Conservation (phyloP, 768 basidiomycete species). For the Sarcomyxa edulis region DNA sequence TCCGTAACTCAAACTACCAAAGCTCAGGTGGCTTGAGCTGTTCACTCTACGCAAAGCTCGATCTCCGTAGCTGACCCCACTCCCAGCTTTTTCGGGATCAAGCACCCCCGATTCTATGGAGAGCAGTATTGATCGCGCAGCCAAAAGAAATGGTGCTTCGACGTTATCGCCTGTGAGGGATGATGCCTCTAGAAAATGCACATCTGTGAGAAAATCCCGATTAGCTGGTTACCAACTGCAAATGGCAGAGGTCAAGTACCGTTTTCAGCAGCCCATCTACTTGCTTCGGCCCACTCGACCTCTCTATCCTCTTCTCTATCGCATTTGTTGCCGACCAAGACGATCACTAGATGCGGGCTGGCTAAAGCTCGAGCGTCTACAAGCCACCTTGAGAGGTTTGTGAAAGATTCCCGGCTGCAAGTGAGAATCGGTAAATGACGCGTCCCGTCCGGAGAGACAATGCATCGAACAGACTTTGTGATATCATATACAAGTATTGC, state of each 20-base stretch:
- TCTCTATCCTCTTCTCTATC: constrained; percentile 93
- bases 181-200: constrained; percentile 92
- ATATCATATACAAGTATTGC: constrained; percentile 94
- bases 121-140: constrained; percentile 82
- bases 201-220: constrained; percentile 45
- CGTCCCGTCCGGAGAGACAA: constrained; percentile 7
- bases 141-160: constrained; percentile 85
- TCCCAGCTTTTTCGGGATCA: constrained; percentile 92
- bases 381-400: constrained; percentile 83
- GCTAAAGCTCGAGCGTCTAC: constrained; percentile 91
- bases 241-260: constrained; percentile 39
- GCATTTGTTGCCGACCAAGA: constrained; percentile 92
- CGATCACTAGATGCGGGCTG: constrained; percentile 84
- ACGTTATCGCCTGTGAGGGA: constrained; percentile 91
- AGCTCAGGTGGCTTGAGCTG: constrained; percentile 84
- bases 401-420: constrained; percentile 79
- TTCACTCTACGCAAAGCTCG: constrained; percentile 87
- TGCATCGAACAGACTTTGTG: constrained; percentile 51
- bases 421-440: constrained; percentile 7
- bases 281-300: constrained; percentile 94
- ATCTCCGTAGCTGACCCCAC: constrained; percentile 96
- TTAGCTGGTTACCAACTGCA: constrained; percentile 3
- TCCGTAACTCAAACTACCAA: constrained; percentile 72
- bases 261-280: constrained; percentile 93
- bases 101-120: constrained; percentile 87